A percentile compares a stretch with the other conserved stretches of the same genome.
Conservation (phyloP, 1,139 yeast genomes). For the Dujonia santamariae region DNA sequence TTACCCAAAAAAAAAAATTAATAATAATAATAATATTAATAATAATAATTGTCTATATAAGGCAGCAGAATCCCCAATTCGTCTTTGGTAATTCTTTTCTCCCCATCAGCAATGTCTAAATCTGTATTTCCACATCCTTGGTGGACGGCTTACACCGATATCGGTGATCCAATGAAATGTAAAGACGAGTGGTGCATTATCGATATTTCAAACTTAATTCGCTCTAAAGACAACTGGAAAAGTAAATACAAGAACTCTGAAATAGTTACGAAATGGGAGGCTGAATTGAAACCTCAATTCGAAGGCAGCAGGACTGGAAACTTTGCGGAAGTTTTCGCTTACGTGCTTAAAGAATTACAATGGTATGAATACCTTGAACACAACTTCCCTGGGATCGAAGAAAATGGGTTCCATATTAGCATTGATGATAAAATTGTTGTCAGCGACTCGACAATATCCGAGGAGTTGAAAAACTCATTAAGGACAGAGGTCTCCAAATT, state of each 20-base stretch:
- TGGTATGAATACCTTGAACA: constrained; percentile 24
- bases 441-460: constrained; percentile 5
- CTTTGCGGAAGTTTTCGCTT: constrained; percentile 28
- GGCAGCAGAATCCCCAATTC: too few species aligned
- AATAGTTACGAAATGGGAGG: constrained; percentile 29
- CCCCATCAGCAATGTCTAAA: too few species aligned
- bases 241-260: constrained; percentile 23
- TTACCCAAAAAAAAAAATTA: too few species aligned
- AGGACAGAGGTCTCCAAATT: constrained; percentile 5
- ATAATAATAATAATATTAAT: too few species aligned
- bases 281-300: constrained; percentile 21
- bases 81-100: too few species aligned
- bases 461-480: constrained; percentile 2
- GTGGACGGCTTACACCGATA: constrained; percentile 4
- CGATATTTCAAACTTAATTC: constrained; percentile 20
- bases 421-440: constrained; percentile 12
- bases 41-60: too few species aligned
- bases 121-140: constrained; percentile 8
- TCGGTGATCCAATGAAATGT: constrained; percentile 11
- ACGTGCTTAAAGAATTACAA: constrained; percentile 23
- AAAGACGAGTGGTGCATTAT: constrained; percentile 25
- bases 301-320: constrained; percentile 12
- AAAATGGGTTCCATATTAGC: constrained; percentile 10
- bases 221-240: constrained; percentile 32
- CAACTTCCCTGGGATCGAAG: constrained; percentile 10